Evolutionary conservation across 768 basidiomycete species (phyloP).

Genomic region (Plicaturopsis crispa): DNA sequence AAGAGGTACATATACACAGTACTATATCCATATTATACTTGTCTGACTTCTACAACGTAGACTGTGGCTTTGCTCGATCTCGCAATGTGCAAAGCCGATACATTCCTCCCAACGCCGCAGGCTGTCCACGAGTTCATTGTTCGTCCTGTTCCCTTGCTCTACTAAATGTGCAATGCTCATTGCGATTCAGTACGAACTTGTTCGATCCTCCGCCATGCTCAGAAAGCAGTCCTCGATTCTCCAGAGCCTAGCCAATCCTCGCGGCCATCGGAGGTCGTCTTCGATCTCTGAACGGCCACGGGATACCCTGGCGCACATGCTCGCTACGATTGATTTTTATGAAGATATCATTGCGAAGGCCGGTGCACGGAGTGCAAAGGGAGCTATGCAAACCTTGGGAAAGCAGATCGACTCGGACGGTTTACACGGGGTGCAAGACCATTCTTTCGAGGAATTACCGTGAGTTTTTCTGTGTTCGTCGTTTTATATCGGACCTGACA

Average conservation of each 20-base stretch:
- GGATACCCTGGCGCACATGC: constrained; percentile 32
- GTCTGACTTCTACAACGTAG: constrained; percentile 24
- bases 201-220: constrained; percentile 43
- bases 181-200: constrained; percentile 50
- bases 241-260: constrained; percentile 28
- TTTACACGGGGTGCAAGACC: constrained; percentile 29
- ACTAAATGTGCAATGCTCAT: constrained; percentile 1
- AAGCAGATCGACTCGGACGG: constrained; percentile 58
- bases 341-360: constrained; percentile 40
- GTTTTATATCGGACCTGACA: constrained; percentile 14
- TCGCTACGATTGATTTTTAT: constrained; percentile 43
- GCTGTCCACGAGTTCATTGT: constrained; percentile 59
- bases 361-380: constrained; percentile 39
- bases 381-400: constrained; percentile 50
- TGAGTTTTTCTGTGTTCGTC: constrained; percentile 24
- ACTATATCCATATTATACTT: neutral
- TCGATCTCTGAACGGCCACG: constrained; percentile 24
- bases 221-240: constrained; percentile 40
- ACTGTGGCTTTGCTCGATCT: constrained; percentile 47
- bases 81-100: constrained; percentile 42
- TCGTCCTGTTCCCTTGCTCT: constrained; percentile 17
- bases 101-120: constrained; percentile 43
- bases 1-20: constrained; percentile 35
- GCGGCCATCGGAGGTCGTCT: constrained; percentile 16
- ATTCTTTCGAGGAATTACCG: constrained; percentile 32